Evolutionary conservation across 1,284 basidiomycete genomes (phyloP).

Genomic region (Ceratobasidium sp.): DNA sequence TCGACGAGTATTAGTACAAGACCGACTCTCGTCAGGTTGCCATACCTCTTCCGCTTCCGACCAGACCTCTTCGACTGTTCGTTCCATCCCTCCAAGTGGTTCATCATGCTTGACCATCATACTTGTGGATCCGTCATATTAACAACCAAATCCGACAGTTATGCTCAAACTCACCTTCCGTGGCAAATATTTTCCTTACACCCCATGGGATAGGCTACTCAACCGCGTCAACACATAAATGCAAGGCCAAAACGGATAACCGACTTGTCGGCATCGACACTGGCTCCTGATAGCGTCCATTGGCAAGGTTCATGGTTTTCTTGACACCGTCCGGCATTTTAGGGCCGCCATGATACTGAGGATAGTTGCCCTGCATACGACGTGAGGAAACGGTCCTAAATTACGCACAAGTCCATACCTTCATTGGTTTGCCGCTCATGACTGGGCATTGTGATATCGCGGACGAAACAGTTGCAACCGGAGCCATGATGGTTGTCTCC

Average conservation of each 20-base stretch:
- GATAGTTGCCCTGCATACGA: constrained; percentile 25
- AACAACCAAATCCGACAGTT: not conserved
- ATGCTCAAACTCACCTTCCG: constrained; percentile 14
- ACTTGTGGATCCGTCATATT: not conserved
- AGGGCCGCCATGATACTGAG: constrained; percentile 24
- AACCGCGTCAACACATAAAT: not conserved
- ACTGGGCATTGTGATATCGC: constrained; percentile 32
- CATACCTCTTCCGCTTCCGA: constrained; percentile 30
- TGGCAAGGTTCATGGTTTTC: constrained; percentile 32
- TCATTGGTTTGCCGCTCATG: constrained; percentile 32
- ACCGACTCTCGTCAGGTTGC: not conserved
- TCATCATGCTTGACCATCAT: constrained; percentile 41
- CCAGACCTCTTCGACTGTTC: constrained; percentile 25
- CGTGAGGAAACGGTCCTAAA: not conserved
- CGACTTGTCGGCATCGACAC: constrained; percentile 31
- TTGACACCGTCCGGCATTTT: constrained; percentile 20
- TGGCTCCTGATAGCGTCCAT: constrained; percentile 11
- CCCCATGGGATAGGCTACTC: constrained; percentile 17
- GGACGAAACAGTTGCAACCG: constrained; percentile 28
- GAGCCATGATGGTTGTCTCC: constrained; percentile 12
- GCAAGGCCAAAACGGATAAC: not conserved
- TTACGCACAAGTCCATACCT: not conserved
- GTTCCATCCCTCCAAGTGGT: constrained; percentile 28
- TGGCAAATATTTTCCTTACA: constrained; percentile 38
- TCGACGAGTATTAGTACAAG: not conserved